Conservation (phyloP, 495 filamentous ascomycete species). For the Hyaloscypha hepaticicola region DNA sequence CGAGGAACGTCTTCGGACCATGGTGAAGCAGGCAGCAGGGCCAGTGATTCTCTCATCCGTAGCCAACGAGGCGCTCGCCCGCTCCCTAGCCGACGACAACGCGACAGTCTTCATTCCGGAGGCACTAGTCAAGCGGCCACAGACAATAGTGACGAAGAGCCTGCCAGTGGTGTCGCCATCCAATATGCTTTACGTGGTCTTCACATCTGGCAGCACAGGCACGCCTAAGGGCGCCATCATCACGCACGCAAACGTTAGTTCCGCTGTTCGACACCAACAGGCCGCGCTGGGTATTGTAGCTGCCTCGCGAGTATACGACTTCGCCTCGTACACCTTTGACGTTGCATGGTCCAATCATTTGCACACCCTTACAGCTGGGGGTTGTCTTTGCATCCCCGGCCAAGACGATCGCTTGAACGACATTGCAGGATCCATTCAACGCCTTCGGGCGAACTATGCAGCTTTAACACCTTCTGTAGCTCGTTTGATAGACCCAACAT, state of each 20-base stretch:
- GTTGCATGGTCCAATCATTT: background rate
- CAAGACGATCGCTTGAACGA: background rate
- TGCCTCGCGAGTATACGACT: background rate
- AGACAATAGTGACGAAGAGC: background rate
- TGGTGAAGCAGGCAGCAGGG: background rate
- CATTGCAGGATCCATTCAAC: background rate
- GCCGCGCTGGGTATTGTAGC: background rate
- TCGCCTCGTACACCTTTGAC: background rate
- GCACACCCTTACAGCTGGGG: background rate
- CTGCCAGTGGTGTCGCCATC: too few species aligned
- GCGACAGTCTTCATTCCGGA: background rate
- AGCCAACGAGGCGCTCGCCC: background rate
- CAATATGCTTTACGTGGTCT: background rate
- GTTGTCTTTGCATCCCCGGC: background rate
- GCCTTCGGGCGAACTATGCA: background rate
- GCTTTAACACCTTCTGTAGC: background rate
- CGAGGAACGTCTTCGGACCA: background rate
- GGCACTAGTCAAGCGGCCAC: background rate
- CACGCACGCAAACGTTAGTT: background rate
- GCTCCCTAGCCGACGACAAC: background rate
- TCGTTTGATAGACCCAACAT: background rate
- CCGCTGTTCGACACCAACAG: background rate
- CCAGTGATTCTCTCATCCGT: background rate
- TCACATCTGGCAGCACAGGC: background rate
- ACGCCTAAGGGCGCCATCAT: background rate